Evolutionary conservation across 2,329 filamentous ascomycete species (phyloP).

Genomic region (Penicillium verrucosum): DNA sequence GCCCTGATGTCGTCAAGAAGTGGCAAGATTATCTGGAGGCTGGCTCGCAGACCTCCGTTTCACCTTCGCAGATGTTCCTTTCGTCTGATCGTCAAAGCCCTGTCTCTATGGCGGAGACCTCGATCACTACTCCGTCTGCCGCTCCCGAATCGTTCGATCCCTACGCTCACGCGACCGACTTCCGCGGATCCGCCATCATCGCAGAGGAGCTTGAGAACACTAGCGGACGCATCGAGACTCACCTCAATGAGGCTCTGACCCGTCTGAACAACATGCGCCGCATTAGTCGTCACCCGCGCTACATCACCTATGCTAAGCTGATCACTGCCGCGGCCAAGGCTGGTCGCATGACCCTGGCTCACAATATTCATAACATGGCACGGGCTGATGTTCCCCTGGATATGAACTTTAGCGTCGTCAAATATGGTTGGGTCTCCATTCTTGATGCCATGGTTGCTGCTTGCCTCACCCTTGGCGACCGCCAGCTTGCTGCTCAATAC

Average conservation of each 20-base stretch:
- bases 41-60: conserved; percentile 43
- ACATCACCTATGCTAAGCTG: conserved; percentile 95
- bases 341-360: conserved; percentile 73
- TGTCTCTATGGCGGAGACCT: conserved; percentile 43
- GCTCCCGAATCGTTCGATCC: conserved; percentile 86
- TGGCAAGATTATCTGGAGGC: conserved; percentile 56
- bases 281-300: conserved; percentile 83
- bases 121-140: conserved; percentile 54
- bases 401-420: conserved; percentile 78
- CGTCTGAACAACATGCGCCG: conserved; percentile 93
- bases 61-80: conserved; percentile 28
- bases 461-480: conserved; percentile 77
- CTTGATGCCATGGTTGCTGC: conserved; percentile 95
- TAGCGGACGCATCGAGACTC: conserved; percentile 67
- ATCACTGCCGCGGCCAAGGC: conserved; percentile 86
- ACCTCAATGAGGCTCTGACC: conserved; percentile 74
- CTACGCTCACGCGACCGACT: conserved; percentile 84
- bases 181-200: conserved; percentile 87
- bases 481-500: conserved; percentile 75
- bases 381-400: conserved; percentile 82
- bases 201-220: conserved; percentile 83
- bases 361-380: conserved; percentile 86
- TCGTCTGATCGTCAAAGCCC: conserved; percentile 39
- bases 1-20: conserved; percentile 48
- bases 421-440: conserved; percentile 95